Evolutionary conservation across 768 basidiomycete species (phyloP).

Genomic region (Leccinum rimulosum): DNA sequence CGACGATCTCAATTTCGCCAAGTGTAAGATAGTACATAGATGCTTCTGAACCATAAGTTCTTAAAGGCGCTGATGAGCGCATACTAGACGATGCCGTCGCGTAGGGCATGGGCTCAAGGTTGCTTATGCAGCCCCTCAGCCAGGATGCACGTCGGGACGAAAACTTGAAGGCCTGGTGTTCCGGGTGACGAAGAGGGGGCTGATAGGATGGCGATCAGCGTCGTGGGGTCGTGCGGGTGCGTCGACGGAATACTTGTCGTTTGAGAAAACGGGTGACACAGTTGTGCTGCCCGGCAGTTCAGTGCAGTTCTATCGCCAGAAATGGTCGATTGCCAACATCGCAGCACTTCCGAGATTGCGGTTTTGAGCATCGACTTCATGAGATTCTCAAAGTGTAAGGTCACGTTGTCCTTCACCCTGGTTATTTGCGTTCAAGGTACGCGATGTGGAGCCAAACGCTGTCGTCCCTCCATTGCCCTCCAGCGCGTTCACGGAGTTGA

Average conservation of each 20-base stretch:
- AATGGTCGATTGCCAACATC: constrained; percentile 77
- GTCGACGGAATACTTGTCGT: constrained; percentile 72
- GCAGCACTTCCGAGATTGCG: too few species aligned
- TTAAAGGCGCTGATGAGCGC: constrained; percentile 89
- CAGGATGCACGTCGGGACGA: constrained; percentile 56
- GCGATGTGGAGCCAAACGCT: constrained; percentile 90
- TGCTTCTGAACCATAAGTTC: constrained; percentile 83
- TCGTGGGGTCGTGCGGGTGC: too few species aligned
- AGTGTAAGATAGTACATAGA: too few species aligned
- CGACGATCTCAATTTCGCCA: too few species aligned
- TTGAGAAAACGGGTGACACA: constrained; percentile 59
- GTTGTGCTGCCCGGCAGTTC: constrained; percentile 55
- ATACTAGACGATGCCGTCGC: constrained; percentile 81
- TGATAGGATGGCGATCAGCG: constrained; percentile 9
- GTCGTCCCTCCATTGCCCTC: constrained; percentile 94
- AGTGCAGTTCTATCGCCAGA: constrained; percentile 97
- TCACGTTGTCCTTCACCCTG: too few species aligned
- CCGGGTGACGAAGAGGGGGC: constrained; percentile 98
- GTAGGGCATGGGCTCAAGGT: constrained; percentile 75
- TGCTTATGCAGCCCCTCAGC: too few species aligned
- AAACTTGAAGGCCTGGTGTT: constrained; percentile 56
- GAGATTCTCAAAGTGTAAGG: too few species aligned
- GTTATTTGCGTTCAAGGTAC: constrained; percentile 86
- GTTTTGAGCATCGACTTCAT: too few species aligned
- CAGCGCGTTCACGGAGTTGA: constrained; percentile 95